Conservation (phyloP, 2,329 filamentous ascomycete genomes). For the Colletotrichum gloeosporioides region DNA sequence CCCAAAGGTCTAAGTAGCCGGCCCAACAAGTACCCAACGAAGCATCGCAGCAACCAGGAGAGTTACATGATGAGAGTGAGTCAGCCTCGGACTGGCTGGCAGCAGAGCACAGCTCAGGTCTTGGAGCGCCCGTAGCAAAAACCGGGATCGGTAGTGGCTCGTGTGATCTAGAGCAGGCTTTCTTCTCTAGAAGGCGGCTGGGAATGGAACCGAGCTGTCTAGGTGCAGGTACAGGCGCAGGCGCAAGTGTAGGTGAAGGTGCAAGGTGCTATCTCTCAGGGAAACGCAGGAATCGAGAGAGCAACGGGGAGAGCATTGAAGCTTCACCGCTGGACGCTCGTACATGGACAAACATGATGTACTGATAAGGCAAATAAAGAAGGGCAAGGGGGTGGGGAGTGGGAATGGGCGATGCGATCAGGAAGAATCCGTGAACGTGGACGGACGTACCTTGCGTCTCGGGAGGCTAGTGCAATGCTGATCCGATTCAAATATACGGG, state of each 20-base stretch:
- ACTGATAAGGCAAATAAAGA: constrained; percentile 17
- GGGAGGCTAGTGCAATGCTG: constrained; percentile 19
- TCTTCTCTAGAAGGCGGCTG: not conserved
- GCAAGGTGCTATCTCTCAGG: not conserved
- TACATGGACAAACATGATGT: constrained; percentile 2
- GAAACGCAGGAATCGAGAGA: constrained; percentile 13
- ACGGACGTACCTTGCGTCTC: constrained; percentile 23
- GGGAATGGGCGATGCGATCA: not conserved
- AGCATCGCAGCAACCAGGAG: constrained; percentile 17
- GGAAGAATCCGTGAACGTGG: constrained; percentile 2
- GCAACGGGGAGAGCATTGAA: constrained; percentile 9
- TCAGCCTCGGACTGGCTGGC: constrained; percentile 9
- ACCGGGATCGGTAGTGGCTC: constrained; percentile 6
- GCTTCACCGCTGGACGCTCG: constrained; percentile 23
- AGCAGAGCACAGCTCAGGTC: constrained; percentile 7
- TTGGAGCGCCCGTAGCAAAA: constrained; percentile 2
- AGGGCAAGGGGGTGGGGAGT: constrained; percentile 6
- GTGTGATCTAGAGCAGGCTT: constrained; percentile 1
- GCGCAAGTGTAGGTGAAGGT: not conserved
- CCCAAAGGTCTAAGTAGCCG: constrained; percentile 12
- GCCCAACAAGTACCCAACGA: not conserved
- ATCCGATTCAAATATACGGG: constrained; percentile 21
- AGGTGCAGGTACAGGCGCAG: not conserved
- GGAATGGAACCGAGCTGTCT: not conserved
- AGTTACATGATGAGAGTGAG: constrained; percentile 19